Conservation (phyloP, 768 basidiomycete species). For the Trametes maxima region DNA sequence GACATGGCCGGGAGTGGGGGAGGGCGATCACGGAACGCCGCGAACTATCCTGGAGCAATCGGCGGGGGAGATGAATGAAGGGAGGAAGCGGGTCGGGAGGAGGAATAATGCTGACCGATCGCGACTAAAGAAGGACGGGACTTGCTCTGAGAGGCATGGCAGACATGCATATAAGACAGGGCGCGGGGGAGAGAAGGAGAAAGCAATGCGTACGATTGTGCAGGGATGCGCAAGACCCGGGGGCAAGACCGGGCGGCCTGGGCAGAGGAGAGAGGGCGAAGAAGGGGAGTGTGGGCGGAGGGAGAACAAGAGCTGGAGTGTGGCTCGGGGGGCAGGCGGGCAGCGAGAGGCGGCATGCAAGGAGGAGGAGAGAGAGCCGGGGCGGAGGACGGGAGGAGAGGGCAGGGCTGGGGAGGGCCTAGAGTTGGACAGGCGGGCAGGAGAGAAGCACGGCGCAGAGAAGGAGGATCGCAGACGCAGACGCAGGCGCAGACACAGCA, state of each 20-base stretch:
- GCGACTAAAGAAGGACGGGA: background rate
- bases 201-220: slow-evolving; percentile 18
- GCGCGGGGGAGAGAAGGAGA: slow-evolving; percentile 3
- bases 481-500: background rate
- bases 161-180: slow-evolving; percentile 9
- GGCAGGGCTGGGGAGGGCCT: too few species aligned
- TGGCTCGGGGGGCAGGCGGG: background rate
- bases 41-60: slow-evolving; percentile 1
- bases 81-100: slow-evolving; percentile 7
- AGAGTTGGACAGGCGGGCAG: too few species aligned
- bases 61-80: slow-evolving; percentile 20
- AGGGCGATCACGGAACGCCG: slow-evolving; percentile 21
- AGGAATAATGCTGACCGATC: slow-evolving; percentile 5
- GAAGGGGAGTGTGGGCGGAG: background rate
- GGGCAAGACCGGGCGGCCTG: background rate
- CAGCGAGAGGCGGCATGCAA: background rate
- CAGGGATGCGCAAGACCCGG: background rate
- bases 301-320: background rate
- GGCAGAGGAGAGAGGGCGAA: background rate
- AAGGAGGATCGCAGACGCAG: background rate
- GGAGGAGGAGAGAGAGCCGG: background rate
- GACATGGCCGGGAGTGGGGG: slow-evolving; percentile 19
- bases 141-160: slow-evolving; percentile 4
- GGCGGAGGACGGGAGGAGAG: too few species aligned
- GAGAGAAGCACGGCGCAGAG: too few species aligned